Percentiles rank a stretch among this genome's conserved stretches.
phyloP scores from a whole-genome alignment of 129 eudicot genomes.

The Helianthus tuberosus region DNA sequence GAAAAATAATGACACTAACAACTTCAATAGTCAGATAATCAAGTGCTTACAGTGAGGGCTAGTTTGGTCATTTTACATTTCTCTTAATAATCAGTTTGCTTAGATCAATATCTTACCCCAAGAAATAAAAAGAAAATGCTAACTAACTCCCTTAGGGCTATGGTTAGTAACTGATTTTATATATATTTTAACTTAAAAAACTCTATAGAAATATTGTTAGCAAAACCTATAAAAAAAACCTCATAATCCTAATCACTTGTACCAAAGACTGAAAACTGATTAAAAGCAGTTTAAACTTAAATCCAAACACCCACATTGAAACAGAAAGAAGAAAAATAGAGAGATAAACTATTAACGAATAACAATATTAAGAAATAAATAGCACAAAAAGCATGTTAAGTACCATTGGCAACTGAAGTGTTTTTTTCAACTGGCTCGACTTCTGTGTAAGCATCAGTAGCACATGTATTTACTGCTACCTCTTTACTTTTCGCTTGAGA shows the following conservation, averaged over 20 bases:
- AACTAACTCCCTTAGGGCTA: background rate
- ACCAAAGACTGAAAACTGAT: background rate
- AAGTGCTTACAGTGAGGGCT: background rate
- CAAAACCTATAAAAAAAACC: background rate
- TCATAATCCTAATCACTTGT: background rate
- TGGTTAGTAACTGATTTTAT: background rate
- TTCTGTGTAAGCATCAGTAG: slow-evolving; percentile 19
- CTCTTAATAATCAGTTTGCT: background rate
- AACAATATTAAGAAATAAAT: background rate
- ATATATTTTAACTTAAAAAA: background rate
- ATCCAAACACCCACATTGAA: slow-evolving; percentile 1
- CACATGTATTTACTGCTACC: slow-evolving; percentile 10
- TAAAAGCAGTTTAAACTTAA: background rate
- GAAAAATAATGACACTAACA: background rate
- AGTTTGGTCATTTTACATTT: background rate
- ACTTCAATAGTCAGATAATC: background rate
- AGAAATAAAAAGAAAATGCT: background rate
- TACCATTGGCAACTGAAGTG: slow-evolving; percentile 36
- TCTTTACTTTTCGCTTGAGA: slow-evolving; percentile 38
- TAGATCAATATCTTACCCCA: background rate
- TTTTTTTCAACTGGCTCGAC: slow-evolving; percentile 42
- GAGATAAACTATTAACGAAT: background rate
- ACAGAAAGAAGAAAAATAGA: background rate
- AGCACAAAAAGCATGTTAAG: slow-evolving; percentile 26
- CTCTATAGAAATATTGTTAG: background rate